Evolutionary conservation across 169 alveolate genomes (phyloP).

Genomic region (Cryptosporidium felis): DNA sequence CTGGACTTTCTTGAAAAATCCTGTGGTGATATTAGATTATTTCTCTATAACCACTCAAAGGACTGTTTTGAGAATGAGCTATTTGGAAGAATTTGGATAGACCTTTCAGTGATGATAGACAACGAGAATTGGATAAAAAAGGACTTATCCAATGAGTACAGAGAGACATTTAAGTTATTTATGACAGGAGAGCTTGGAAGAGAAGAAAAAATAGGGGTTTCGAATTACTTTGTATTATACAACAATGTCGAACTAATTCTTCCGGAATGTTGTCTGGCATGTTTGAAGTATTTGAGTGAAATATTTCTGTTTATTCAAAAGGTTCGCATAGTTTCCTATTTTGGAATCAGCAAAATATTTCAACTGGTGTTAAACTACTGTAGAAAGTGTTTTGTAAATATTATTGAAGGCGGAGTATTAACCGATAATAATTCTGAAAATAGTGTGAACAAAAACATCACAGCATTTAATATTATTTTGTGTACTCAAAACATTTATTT

Average conservation of each 20-base stretch:
- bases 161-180: slow-evolving; percentile 11
- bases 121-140: slow-evolving; percentile 53
- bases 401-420: slow-evolving; percentile 8
- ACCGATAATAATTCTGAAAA: neutral
- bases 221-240: neutral
- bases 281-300: neutral
- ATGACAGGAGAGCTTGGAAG: slow-evolving; percentile 3
- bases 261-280: slow-evolving; percentile 23
- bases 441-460: too few species aligned
- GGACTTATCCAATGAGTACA: neutral
- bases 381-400: slow-evolving; percentile 19
- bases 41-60: neutral
- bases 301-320: slow-evolving; percentile 4
- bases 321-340: slow-evolving; percentile 12
- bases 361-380: slow-evolving; percentile 7
- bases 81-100: slow-evolving; percentile 1
- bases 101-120: neutral
- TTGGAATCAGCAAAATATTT: neutral
- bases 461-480: slow-evolving; percentile 20
- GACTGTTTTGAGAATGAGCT: slow-evolving; percentile 13
- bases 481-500: slow-evolving; percentile 56
- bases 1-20: neutral
- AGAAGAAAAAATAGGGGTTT: neutral
- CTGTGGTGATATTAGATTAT: slow-evolving; percentile 2
- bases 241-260: neutral